Conservation (phyloP, 1,284 basidiomycete species). For the Cryptococcus amylolentus region DNA sequence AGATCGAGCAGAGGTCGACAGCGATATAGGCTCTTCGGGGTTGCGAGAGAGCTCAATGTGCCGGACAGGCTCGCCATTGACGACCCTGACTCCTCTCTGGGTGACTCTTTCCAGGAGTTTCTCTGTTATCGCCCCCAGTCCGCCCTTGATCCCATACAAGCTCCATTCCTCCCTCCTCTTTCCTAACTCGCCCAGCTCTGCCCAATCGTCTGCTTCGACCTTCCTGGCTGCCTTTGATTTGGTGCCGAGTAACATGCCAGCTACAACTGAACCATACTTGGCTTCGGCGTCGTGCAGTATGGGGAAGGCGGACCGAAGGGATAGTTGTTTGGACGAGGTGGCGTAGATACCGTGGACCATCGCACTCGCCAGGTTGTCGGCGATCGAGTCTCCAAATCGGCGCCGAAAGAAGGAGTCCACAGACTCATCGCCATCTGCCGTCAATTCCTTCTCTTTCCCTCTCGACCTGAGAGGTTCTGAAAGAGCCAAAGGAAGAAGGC, state of each 20-base stretch:
- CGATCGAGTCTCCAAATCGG: constrained; percentile 69
- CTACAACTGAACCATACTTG: constrained; percentile 63
- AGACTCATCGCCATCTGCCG: constrained; percentile 64
- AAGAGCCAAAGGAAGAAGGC: constrained; percentile 57
- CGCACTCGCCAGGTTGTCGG: constrained; percentile 72
- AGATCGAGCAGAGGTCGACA: neutral
- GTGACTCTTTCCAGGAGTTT: constrained; percentile 54
- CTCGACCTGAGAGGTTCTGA: constrained; percentile 59
- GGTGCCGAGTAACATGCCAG: constrained; percentile 59
- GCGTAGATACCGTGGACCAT: constrained; percentile 93
- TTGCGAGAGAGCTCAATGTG: neutral
- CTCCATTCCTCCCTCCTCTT: constrained; percentile 36
- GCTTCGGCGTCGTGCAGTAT: constrained; percentile 67
- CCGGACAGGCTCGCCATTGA: constrained; percentile 47
- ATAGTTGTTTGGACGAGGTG: constrained; percentile 70
- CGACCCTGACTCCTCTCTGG: constrained; percentile 60
- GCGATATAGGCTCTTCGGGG: neutral
- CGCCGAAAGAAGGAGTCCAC: constrained; percentile 73
- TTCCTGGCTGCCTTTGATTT: constrained; percentile 16
- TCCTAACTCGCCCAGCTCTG: constrained; percentile 52
- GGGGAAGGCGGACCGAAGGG: constrained; percentile 73
- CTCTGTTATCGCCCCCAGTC: constrained; percentile 66
- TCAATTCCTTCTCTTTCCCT: constrained; percentile 30
- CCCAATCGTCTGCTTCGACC: constrained; percentile 54
- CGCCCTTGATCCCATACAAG: constrained; percentile 54